Evolutionary conservation across 108 stramenopile genomes (phyloP), one percentile per base, ranked within the genome.

Genomic region (Nitzschia putrida): DNA sequence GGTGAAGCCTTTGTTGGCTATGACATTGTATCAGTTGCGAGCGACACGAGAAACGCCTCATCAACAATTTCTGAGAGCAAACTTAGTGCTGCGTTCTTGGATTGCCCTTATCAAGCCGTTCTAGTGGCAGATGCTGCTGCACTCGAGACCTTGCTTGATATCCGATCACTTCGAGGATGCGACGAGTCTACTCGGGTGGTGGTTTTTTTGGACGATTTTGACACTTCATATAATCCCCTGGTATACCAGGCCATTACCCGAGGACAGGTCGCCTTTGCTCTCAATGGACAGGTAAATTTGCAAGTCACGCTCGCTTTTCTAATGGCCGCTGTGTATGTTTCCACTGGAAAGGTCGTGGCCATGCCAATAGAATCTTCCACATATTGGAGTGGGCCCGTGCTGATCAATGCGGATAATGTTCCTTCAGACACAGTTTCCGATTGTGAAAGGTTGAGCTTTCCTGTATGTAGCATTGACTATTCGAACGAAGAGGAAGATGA

Each of bases 261-360:
- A 14, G 71, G 68, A 0, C 43, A 29, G 2, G 50, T 78, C 16
- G 14, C 40, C n/a, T 79, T 74, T 69, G 69, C 40, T 11, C 24
- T 73, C 0, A 24, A 49, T 0, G 67, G 47, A 29, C 73, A 79
- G 59, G 38, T 57, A 13, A 43, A 73, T 37, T 0, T 79, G n/a
- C 72, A 72, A 45, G 77, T 57, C 10, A 59, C 64, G 23, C 14
- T 68, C 1, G 7, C 53, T 8, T 57, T 73, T 20, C 13, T 73
- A 2, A 24, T 73, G 56, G 77, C 77, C 14, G 54, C 72, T 3
- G 14, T 72, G 13, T 73, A 68, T 53, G 58, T 45, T n/a, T 73
- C 77, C 9, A 78, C 77, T 5, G 66, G 66, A 7, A 56, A 64
- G 12, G 16, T 9, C 0, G 29, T 54, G 11, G 18, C 53, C 16